phyloP scores from a whole-genome alignment of 2,329 filamentous ascomycete species.

The Phoma herbarum region DNA sequence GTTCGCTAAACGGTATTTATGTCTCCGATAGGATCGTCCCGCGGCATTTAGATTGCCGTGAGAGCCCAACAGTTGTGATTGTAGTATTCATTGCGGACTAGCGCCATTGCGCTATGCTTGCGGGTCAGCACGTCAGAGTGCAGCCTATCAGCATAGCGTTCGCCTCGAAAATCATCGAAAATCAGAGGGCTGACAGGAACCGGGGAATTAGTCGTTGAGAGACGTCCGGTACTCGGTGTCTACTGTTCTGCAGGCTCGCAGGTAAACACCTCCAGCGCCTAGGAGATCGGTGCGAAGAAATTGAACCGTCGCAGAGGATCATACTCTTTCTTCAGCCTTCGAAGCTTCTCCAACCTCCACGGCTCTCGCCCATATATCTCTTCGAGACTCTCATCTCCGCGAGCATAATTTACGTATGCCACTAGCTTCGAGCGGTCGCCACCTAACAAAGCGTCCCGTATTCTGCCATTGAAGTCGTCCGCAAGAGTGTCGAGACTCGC shows the following conservation, averaged over 20 bases:
- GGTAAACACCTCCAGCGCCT: not conserved
- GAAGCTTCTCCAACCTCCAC: slow-evolving; percentile 46
- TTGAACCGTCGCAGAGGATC: slow-evolving; percentile 45
- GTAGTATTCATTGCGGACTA: slow-evolving; percentile 4
- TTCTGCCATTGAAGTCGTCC: not conserved
- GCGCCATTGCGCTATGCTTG: slow-evolving; percentile 21
- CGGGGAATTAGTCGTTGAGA: not conserved
- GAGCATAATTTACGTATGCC: slow-evolving; percentile 48
- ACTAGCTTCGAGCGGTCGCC: not conserved
- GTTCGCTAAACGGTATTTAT: not conserved
- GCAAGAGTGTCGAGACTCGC: not conserved
- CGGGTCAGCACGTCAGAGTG: slow-evolving; percentile 23
- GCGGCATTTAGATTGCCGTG: not conserved
- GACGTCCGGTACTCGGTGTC: not conserved
- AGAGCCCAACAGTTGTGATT: slow-evolving; percentile 1
- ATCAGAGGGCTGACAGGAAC: not conserved
- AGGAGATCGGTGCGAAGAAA: slow-evolving; percentile 39
- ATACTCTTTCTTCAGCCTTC: slow-evolving; percentile 43
- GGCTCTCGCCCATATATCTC: slow-evolving; percentile 46
- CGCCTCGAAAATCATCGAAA: not conserved
- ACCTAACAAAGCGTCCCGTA: not conserved
- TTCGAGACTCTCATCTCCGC: slow-evolving; percentile 40
- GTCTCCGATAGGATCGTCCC: not conserved
- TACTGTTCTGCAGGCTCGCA: not conserved
- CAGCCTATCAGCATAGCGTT: slow-evolving; percentile 2